Conservation (phyloP, 1,284 basidiomycete species). For the Farysia itapuensis region DNA sequence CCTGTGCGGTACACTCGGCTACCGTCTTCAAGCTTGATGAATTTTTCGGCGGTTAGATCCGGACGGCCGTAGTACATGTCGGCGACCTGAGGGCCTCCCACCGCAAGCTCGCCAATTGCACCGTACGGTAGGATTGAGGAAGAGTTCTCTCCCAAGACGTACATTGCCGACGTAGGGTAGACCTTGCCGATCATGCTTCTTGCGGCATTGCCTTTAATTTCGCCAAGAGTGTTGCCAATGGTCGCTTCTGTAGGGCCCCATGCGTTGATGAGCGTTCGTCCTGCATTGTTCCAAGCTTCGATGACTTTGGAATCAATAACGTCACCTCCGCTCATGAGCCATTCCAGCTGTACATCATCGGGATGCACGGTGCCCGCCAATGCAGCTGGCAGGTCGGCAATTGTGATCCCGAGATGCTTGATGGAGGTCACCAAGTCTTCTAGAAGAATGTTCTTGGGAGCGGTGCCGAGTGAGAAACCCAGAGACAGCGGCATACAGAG, state of each 20-base stretch:
- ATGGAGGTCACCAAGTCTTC: slow-evolving; percentile 50
- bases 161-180: slow-evolving; percentile 45
- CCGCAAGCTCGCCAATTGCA: slow-evolving; percentile 51
- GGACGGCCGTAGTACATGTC: slow-evolving; percentile 52
- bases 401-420: slow-evolving; percentile 45
- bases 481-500: slow-evolving; percentile 55
- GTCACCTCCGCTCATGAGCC: slow-evolving; percentile 59
- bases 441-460: slow-evolving; percentile 51
- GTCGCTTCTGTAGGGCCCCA: slow-evolving; percentile 58
- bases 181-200: slow-evolving; percentile 48
- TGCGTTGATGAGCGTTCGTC: slow-evolving; percentile 53
- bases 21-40: slow-evolving; percentile 41
- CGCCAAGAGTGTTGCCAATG: slow-evolving; percentile 58
- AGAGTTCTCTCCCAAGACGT: slow-evolving; percentile 31
- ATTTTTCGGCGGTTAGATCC: slow-evolving; percentile 47
- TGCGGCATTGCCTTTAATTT: slow-evolving; percentile 30
- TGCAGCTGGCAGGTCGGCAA: slow-evolving; percentile 55
- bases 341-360: slow-evolving; percentile 45
- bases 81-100: slow-evolving; percentile 56
- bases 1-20: slow-evolving; percentile 55
- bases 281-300: slow-evolving; percentile 44
- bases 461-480: slow-evolving; percentile 51
- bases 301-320: slow-evolving; percentile 54
- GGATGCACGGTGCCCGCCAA: slow-evolving; percentile 52
- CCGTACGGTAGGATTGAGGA: slow-evolving; percentile 29